A percentile compares a stretch with the other conserved stretches of the same genome.
Conservation (phyloP, 106 monocot species). For the Dendrobium nobile region DNA sequence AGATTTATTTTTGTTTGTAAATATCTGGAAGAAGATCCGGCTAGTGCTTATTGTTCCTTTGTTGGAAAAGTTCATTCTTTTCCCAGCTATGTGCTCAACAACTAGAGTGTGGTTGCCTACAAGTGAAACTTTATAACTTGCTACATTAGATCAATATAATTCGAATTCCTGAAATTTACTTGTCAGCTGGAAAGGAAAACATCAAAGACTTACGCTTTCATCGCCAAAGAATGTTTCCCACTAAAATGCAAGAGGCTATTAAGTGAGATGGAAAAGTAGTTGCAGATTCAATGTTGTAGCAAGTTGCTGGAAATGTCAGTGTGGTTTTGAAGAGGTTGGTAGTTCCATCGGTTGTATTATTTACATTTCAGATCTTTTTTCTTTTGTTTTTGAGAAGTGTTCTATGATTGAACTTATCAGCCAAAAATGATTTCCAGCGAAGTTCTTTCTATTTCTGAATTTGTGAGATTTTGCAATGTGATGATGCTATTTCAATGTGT, state of each 20-base stretch:
- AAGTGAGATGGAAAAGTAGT: background rate
- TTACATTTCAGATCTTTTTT: background rate
- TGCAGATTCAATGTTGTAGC: background rate
- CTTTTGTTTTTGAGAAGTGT: background rate
- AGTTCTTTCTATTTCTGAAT: background rate
- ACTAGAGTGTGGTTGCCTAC: background rate
- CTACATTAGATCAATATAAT: background rate
- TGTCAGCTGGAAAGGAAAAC: background rate
- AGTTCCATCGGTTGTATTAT: background rate
- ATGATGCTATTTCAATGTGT: too few relatives aligned
- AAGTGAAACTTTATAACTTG: background rate
- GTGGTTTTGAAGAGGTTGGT: background rate
- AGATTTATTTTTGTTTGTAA: background rate
- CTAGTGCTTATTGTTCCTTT: background rate
- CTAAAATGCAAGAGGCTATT: background rate
- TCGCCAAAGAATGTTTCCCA: too few relatives aligned
- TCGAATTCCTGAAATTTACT: background rate
- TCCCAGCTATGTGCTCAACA: background rate
- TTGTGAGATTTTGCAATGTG: background rate
- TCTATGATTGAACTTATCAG: background rate
- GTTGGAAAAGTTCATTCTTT: background rate
- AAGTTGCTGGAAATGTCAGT: background rate
- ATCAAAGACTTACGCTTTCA: background rate
- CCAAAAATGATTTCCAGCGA: background rate
- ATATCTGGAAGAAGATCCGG: background rate